These are phyloP conservation scores for Pseudocercospora vitis DNA, from an alignment of 2,329 filamentous ascomycete genomes.

Conservation along the genomic window DNA sequence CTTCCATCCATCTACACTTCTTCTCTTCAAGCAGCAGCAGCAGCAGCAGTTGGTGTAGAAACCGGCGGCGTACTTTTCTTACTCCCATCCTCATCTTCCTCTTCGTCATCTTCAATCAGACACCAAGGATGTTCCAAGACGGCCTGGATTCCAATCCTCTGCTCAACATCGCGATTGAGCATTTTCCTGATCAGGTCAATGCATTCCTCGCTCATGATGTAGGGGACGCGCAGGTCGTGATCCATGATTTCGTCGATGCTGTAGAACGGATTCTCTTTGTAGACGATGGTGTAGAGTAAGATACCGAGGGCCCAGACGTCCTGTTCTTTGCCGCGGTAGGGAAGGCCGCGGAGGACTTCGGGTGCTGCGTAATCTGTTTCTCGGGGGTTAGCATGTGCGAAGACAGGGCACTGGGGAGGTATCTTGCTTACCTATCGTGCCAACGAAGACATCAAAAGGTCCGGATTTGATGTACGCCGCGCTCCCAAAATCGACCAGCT, in stretches of 20 bases:
- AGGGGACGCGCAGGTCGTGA: conserved; percentile 87
- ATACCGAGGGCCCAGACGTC: conserved; percentile 98
- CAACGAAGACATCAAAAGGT: conserved; percentile 97
- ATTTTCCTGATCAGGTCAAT: conserved; percentile 89
- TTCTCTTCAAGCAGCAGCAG: conserved; percentile 5
- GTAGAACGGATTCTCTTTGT: conserved; percentile 99
- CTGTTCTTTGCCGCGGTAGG: conserved; percentile 94
- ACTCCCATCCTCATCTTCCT: conserved; percentile 13
- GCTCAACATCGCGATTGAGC: conserved; percentile 84
- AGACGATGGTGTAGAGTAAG: conserved; percentile 95
- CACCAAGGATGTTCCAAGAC: conserved; percentile 91
- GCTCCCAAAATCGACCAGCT: conserved; percentile 96
- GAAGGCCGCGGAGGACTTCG: conserved; percentile 89
- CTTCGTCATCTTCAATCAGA: conserved; percentile 31
- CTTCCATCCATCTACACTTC: neutral
- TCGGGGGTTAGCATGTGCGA: conserved; percentile 1
- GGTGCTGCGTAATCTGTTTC: conserved; percentile 90
- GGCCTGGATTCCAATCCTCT: conserved; percentile 80
- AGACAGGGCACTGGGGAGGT: neutral
- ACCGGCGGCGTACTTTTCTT: neutral
- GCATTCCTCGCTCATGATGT: conserved; percentile 83
- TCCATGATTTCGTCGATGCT: conserved; percentile 99
- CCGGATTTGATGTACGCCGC: conserved; percentile 98
- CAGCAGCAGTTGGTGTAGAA: neutral
- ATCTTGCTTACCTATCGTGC: conserved; percentile 80